These are phyloP conservation scores for Aspergillus viridinutans DNA, from an alignment of 2,329 filamentous ascomycete genomes.

Conservation along the genomic window DNA sequence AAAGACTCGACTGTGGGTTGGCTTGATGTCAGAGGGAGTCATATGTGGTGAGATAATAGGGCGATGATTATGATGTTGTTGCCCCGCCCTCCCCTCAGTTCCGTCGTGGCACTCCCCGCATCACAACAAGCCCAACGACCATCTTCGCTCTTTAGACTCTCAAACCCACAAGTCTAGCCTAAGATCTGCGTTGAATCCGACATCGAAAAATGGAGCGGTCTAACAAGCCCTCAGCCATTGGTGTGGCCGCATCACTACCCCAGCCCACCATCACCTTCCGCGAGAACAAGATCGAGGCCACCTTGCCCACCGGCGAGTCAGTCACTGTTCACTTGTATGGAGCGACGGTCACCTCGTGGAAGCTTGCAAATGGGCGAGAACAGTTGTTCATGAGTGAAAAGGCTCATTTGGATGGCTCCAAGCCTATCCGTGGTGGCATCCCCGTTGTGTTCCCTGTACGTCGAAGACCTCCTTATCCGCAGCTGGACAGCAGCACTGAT, in stretches of 20 bases:
- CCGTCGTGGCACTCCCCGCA: background rate
- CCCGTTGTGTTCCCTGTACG: constrained; percentile 88
- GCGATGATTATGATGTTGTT: background rate
- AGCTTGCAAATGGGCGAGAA: constrained; percentile 71
- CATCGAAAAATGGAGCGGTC: constrained; percentile 63
- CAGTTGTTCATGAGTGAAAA: constrained; percentile 81
- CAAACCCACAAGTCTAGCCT: background rate
- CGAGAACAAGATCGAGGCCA: constrained; percentile 70
- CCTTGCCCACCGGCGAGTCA: constrained; percentile 79
- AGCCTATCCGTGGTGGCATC: constrained; percentile 86
- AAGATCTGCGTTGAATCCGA: background rate
- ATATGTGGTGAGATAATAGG: background rate
- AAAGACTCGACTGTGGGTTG: background rate
- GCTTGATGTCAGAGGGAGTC: background rate
- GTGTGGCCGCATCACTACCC: constrained; percentile 67
- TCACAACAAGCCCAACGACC: background rate
- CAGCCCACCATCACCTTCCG: constrained; percentile 75
- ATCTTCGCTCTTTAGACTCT: background rate
- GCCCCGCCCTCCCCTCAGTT: background rate
- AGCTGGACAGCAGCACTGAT: constrained; percentile 10
- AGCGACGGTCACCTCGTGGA: constrained; percentile 92
- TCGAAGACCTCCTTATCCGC: constrained; percentile 10
- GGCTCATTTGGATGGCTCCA: constrained; percentile 77
- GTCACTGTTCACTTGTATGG: constrained; percentile 85
- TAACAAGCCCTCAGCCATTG: constrained; percentile 75